A percentile compares a stretch with the other conserved stretches of the same genome.
These are phyloP conservation scores for Venturia pyrina DNA, from an alignment of 2,329 filamentous ascomycete genomes.

Conservation along the genomic window DNA sequence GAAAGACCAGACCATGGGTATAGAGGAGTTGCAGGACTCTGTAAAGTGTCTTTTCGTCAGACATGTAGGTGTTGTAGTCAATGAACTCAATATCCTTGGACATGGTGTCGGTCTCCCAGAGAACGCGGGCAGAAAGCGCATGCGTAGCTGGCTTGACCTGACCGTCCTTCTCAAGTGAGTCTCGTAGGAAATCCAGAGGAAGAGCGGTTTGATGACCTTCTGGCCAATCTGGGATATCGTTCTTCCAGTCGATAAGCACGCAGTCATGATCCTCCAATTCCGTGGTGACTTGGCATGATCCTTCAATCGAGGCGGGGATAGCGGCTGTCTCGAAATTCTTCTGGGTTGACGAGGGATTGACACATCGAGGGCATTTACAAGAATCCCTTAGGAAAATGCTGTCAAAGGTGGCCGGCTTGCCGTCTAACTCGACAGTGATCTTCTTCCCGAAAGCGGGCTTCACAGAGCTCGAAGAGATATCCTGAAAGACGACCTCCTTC, in stretches of 20 bases:
- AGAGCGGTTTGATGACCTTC: conserved; percentile 32
- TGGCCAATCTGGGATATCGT: conserved; percentile 40
- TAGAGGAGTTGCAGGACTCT: conserved; percentile 53
- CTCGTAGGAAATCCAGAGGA: conserved; percentile 20
- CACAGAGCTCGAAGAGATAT: background rate
- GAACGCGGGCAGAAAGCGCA: conserved; percentile 21
- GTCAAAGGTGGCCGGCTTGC: conserved; percentile 15
- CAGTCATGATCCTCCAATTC: conserved; percentile 26
- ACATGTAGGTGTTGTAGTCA: conserved; percentile 63
- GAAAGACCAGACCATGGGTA: conserved; percentile 62
- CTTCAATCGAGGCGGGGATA: conserved; percentile 39
- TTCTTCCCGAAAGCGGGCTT: background rate
- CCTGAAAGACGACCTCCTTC: background rate
- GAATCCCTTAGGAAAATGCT: conserved; percentile 42
- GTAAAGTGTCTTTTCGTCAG: conserved; percentile 46
- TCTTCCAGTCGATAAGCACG: conserved; percentile 47
- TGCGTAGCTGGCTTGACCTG: background rate
- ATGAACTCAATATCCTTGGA: conserved; percentile 46
- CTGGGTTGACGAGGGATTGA: conserved; percentile 50
- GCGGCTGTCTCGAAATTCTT: conserved; percentile 57
- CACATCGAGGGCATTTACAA: conserved; percentile 47
- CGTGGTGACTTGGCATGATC: conserved; percentile 21
- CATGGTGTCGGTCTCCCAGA: conserved; percentile 39
- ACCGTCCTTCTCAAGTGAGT: conserved; percentile 13
- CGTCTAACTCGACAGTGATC: conserved; percentile 12